Conservation (phyloP, 306 rosid genomes). For the Mimosa bimucronata region DNA sequence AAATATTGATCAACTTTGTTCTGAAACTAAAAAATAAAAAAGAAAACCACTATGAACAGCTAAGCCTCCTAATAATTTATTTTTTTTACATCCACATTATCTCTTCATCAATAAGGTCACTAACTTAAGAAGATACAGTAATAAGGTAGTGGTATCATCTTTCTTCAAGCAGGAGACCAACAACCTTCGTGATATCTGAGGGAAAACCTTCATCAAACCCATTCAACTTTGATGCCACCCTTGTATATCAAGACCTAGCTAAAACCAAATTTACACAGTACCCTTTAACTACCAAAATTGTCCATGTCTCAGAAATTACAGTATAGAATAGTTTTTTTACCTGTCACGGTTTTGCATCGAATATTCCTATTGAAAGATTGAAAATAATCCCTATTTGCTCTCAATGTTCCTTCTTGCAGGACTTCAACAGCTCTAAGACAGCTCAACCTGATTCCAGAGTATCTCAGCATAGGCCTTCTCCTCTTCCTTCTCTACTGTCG, state of each 20-base stretch:
- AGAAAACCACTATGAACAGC: neutral
- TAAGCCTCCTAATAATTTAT: neutral
- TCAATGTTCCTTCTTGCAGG: conserved; percentile 29
- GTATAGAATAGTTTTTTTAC: neutral
- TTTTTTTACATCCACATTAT: neutral
- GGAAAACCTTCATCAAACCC: no score
- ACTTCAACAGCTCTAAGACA: conserved; percentile 48
- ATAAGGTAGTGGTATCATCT: no score
- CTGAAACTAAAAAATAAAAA: no score
- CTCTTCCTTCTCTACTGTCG: conserved; percentile 73
- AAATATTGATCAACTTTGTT: no score
- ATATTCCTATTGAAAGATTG: neutral
- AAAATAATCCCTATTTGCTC: neutral
- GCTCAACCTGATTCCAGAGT: conserved; percentile 76
- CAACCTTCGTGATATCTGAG: no score
- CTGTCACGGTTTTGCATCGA: conserved; percentile 4
- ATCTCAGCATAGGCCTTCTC: conserved; percentile 73
- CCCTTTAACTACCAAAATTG: conserved; percentile 9
- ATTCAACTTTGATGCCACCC: neutral
- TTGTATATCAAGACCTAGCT: neutral
- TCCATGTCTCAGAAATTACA: neutral
- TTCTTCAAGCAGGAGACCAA: no score
- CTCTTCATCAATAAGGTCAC: no score
- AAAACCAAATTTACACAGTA: neutral
- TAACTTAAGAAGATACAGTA: no score